Base-by-base conservation (phyloP, 352 stramenopile species). In the Globisporangium viniferum region DNA sequence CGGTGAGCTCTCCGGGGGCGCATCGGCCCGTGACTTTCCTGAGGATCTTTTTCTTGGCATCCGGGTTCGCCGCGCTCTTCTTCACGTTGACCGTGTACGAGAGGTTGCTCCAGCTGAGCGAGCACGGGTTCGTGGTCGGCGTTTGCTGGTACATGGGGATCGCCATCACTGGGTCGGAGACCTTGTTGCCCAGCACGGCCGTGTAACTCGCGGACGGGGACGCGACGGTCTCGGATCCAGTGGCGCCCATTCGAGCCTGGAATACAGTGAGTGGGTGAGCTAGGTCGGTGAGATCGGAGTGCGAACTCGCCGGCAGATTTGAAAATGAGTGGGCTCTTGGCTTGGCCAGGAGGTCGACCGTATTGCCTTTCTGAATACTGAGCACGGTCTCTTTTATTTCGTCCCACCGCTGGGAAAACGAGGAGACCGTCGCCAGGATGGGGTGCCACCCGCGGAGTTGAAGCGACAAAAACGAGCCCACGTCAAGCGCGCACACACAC, bases 51-150 rank as follows among this genome's bases (percentile, higher is more conserved):
- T 60, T 60, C 2, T n/a, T 66, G 35, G 62, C 73, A 33, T 66
- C 59, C 29, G 68, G 64, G 20, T 48, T 9, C 9, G 51, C 12
- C 64, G 60, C 67, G 15, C 59, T 66, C 29, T 76, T 80, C 62
- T 70, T 75, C 33, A 74, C 48, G n/a, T 81, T 68, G 15, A 90
- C 79, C 15, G 77, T 79, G 69, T 80, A 90, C 57, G 78, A 81
- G 59, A 91, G 73, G 72, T 89, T 86, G 70, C 82, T 73, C 83
- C 83, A 91, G 75, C 81, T 90, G 59, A 91, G 78, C 20, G 73
- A 78, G 59, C 83, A 91, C 58, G 59, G 64, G 71, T 77, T 77
- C n/a, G 10, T 59, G 29, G 20, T 59, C 29, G 24, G 20, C n/a
- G 41, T 15, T 1, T 29, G 7, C 1, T 29, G 18, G 61, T 49